Conservation (phyloP, 2,329 filamentous ascomycete genomes). For the Penicillium sp. region DNA sequence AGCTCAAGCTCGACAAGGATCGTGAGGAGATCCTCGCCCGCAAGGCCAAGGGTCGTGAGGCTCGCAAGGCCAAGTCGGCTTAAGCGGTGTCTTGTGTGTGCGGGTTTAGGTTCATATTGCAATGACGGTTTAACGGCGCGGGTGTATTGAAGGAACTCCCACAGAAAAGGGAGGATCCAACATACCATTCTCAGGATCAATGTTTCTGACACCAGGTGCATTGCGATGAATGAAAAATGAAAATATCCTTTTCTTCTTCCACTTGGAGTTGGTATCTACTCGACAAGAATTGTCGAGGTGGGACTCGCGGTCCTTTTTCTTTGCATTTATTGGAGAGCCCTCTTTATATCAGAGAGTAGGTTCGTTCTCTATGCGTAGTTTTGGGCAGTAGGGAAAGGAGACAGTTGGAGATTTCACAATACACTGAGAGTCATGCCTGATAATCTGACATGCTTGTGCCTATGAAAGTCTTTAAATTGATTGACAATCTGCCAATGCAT, state of each 20-base stretch:
- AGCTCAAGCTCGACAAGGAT: conserved; percentile 83
- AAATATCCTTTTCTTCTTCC: conserved; percentile 71
- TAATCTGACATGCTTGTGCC: background rate
- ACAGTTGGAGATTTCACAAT: background rate
- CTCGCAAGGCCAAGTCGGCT: conserved; percentile 58
- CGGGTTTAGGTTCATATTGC: conserved; percentile 69
- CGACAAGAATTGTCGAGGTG: background rate
- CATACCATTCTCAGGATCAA: conserved; percentile 35
- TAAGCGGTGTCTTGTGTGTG: conserved; percentile 68
- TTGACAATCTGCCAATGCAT: background rate
- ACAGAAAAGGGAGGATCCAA: conserved; percentile 31
- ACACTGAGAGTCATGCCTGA: background rate
- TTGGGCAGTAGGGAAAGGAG: conserved; percentile 1
- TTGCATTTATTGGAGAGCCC: background rate
- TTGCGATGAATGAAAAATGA: conserved; percentile 65
- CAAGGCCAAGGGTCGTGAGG: conserved; percentile 44
- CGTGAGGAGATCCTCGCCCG: conserved; percentile 57
- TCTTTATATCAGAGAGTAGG: background rate
- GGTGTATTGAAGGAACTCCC: conserved; percentile 36
- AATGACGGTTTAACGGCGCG: conserved; percentile 47
- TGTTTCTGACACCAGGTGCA: conserved; percentile 34
- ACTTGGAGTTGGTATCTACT: conserved; percentile 45
- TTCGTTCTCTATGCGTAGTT: background rate
- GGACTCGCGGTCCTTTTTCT: conserved; percentile 13
- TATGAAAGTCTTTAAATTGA: background rate